Base-by-base conservation (phyloP, 169 alveolate species). In the Theileria luwenshuni region DNA sequence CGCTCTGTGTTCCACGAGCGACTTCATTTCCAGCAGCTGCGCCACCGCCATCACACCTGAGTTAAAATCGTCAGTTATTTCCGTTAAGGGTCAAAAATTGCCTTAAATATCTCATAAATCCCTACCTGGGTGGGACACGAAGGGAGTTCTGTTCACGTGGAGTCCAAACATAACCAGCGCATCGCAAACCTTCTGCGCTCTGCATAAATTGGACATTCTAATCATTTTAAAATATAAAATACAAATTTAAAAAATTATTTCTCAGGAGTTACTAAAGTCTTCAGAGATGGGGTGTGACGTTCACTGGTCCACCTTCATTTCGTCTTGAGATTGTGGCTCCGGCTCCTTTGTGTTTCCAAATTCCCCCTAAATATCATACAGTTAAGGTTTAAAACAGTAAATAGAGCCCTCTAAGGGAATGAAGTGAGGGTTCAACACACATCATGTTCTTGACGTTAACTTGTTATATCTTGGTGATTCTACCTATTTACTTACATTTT, bases 21-120 rank as follows among this genome's bases (percentile, higher is more conserved):
- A 74, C 62, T 85, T 90, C 94, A 90, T 90, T 62, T 90, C 94
- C 33, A 90, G 74, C 33, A 90, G 61, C 42, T 90, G 94, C 12
- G 92, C 85, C 33, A 90, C 92, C 15, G 92, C 94, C 92, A 90
- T 90, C 27, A 90, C 94, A 8, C 93, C 93, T 84, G 0, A 2
- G 8, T 25, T n/a, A 0, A 27, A 69, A 12, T 52, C 45, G 10
- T 38, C 10, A 7, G 10, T 12, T 52, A 52, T 1, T 25, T 52
- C 23, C 33, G 23, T 52, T 25, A 7, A 25, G 8, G 27, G 28
- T 0, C 28, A 2, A 61, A 12, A 25, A n/a, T 13, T 12, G 28
- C 15, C 38, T 25, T 51, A 8, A 32, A 23, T 17, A 8, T 60
- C 38, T 65, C 43, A 48, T 47, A 25, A 30, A 52, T 52, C 23